Evolutionary conservation across 2,329 filamentous ascomycete species (phyloP), one percentile per base, ranked within the genome.

Genomic region (Shiraia sp.): DNA sequence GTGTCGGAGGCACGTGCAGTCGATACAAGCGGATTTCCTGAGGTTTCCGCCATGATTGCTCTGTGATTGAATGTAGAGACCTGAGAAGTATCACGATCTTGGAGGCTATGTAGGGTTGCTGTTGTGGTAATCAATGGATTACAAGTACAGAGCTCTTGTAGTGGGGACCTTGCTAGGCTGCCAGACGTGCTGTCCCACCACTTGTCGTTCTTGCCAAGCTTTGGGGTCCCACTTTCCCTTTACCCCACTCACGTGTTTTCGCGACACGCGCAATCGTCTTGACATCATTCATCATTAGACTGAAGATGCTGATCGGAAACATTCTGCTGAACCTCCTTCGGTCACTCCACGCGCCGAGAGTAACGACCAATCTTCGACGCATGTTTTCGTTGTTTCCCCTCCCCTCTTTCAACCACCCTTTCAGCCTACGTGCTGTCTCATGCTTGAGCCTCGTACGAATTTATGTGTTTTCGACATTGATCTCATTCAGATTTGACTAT

Each of bases 1-100:
- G 85, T 86, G 69, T 93, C 88, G 29, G 82, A 82, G 62, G 65
- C 66, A 47, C 70, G 71, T 32, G 65, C 63, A 30, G 59, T 71
- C 12, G 73, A 72, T 32, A 77, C 53, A 16, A 77, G 71, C 16
- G 72, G 69, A 41, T 76, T 76, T 9, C 47, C 40, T 22, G 59
- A 45, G n/a, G 52, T 46, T 15, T 55, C 60, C 29, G 63, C 66
- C 71, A 73, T 73, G 13, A 36, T 66, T 47, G 45, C 10, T 23
- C 3, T 17, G 25, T 31, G 14, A 10, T 12, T 24, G n/a, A 27
- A n/a, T 29, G 28, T 33, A 12, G 8, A 17, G 4, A 29, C 16
- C 14, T 39, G 36, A 31, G 16, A 10, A 14, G 13, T 22, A n/a
- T 29, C 10, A 14, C 22, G 34, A 22, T 34, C 10, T 36, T 38